Evolutionary conservation across 2,329 filamentous ascomycete species (phyloP), one percentile per base, ranked within the genome.

Genomic region (Monilinia laxa): DNA sequence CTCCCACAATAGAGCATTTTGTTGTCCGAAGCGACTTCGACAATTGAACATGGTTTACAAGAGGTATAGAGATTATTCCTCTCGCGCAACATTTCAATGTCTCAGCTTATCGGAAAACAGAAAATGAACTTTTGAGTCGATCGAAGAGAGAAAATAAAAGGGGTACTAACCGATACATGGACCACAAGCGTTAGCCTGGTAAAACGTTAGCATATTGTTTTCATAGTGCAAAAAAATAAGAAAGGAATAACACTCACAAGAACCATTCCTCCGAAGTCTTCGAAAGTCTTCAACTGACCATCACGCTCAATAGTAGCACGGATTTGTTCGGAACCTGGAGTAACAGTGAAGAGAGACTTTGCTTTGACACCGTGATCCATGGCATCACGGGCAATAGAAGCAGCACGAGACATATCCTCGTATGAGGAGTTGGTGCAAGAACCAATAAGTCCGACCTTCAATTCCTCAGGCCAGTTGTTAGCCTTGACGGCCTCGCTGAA

Each of bases 361-460:
- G 95, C 86, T 87, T 98, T 98, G 78, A 99, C 76, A 71, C 95
- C 95, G 79, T 97, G 93, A 79, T 91, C 83, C 74, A 97, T 86
- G 73, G 95, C 95, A 78, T 98, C 93, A 74, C 88, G 88, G 71
- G 92, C 94, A 78, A 98, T 97, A 69, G 91, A 93, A 70, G 93
- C 93, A 72, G 90, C 92, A 72, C 95, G 92, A 75, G 88, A 90
- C 94, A 98, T 98, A 78, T 98, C 95, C 83, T 89, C 87, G 76
- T 89, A 89, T 14, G 86, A 88, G 45, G 85, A 87, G 87, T 99
- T 99, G 75, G 95, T 99, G 91, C 95, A 99, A 76, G 93, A 97
- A 74, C 95, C 95, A 76, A 99, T 98, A 67, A 99, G 84, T 77
- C 94, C 94, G 73, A 96, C 95, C 84, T 97, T 97, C 76, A 99